phyloP scores from a whole-genome alignment of 352 stramenopile species.

The Phytophthora pluvialis region DNA sequence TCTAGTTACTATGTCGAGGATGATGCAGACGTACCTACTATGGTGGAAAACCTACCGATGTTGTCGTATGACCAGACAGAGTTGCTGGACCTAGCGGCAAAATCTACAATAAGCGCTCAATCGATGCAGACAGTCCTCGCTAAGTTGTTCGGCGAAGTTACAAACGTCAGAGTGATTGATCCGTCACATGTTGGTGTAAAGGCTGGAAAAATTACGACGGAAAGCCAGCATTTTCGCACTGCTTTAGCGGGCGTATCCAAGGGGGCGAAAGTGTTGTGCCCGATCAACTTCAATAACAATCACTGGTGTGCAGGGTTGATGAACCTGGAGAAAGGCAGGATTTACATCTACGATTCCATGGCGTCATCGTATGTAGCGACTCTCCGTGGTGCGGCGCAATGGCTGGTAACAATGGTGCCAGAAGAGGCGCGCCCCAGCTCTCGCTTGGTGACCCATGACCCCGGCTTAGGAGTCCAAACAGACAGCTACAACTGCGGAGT shows the following conservation, averaged over 20 bases:
- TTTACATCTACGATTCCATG: slow-evolving; percentile 8
- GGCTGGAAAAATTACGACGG: neutral
- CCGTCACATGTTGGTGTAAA: slow-evolving; percentile 1
- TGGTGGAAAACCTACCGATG: neutral
- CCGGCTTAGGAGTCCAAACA: slow-evolving; percentile 6
- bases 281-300: slow-evolving; percentile 19
- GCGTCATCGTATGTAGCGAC: neutral
- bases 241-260: neutral
- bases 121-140: neutral
- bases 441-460: neutral
- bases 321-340: neutral
- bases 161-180: neutral
- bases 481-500: slow-evolving; percentile 25
- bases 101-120: neutral
- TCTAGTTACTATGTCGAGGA: neutral
- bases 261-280: slow-evolving; percentile 3
- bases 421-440: neutral
- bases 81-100: neutral
- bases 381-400: slow-evolving; percentile 6
- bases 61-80: neutral
- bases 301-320: slow-evolving; percentile 28
- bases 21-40: neutral
- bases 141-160: neutral
- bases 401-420: slow-evolving; percentile 1
- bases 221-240: neutral